These are phyloP conservation scores for Puccinia horiana DNA, from an alignment of 1,284 basidiomycete genomes.

Conservation along the genomic window DNA sequence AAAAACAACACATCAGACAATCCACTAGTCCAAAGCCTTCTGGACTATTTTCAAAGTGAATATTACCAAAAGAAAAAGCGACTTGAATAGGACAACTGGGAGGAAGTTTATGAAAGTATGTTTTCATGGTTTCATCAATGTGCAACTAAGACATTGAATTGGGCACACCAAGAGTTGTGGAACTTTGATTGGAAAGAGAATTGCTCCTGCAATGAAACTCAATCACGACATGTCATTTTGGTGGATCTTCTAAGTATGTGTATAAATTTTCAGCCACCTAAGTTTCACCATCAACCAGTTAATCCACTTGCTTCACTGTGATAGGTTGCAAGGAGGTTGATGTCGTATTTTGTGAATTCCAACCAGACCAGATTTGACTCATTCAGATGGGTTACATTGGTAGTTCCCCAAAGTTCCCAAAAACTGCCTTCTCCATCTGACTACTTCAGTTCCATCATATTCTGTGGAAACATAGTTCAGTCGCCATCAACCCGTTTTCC, in stretches of 20 bases:
- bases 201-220: background rate
- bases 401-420: background rate
- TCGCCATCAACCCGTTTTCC: background rate
- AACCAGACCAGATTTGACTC: background rate
- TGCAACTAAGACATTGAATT: background rate
- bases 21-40: background rate
- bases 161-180: conserved; percentile 10
- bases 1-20: no score
- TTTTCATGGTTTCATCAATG: conserved; percentile 7
- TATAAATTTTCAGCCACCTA: background rate
- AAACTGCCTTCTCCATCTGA: conserved; percentile 6
- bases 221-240: background rate
- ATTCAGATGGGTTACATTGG: conserved; percentile 22
- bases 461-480: conserved; percentile 7
- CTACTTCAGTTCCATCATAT: conserved; percentile 19
- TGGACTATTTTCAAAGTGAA: background rate
- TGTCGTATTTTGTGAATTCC: conserved; percentile 13
- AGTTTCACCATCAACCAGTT: background rate
- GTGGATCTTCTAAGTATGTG: conserved; percentile 17
- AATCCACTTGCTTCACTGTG: background rate
- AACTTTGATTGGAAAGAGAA: background rate
- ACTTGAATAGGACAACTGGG: background rate
- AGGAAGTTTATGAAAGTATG: background rate
- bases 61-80: background rate
- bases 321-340: background rate